Conservation (phyloP, 805 yeast genomes). For the Yarrowia yakushimensis region DNA sequence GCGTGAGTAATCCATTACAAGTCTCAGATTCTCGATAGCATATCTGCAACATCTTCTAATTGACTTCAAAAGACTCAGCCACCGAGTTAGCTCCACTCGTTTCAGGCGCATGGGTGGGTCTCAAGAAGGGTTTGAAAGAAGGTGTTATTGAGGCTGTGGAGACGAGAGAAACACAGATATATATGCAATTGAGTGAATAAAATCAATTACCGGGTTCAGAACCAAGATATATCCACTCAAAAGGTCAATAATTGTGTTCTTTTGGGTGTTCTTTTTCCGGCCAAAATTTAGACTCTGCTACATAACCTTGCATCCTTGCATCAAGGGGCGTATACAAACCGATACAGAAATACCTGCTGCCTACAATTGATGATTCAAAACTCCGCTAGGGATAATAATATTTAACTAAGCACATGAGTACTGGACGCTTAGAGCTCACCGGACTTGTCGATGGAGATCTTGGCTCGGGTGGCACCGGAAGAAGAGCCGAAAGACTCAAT, state of each 20-base stretch:
- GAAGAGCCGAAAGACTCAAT: slow-evolving; percentile 73
- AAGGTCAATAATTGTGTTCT: background rate
- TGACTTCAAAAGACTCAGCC: background rate
- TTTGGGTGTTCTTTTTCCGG: background rate
- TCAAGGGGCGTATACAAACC: no score
- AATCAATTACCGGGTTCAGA: background rate
- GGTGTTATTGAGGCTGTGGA: background rate
- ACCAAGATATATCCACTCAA: background rate
- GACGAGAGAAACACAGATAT: background rate
- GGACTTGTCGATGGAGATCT: slow-evolving; percentile 58
- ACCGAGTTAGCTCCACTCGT: background rate
- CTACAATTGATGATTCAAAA: background rate
- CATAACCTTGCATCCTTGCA: background rate
- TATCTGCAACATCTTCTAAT: no score
- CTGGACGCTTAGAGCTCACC: slow-evolving; percentile 46
- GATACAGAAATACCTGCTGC: no score
- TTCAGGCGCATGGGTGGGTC: background rate
- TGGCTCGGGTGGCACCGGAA: slow-evolving; percentile 64
- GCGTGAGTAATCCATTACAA: background rate
- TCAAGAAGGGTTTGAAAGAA: background rate
- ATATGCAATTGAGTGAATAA: no score
- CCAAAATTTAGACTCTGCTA: background rate
- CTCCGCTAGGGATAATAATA: background rate
- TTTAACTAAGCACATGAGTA: background rate
- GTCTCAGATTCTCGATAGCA: background rate